Conservation (phyloP, 768 basidiomycete genomes). For the Chlorophyllum brunneum region DNA sequence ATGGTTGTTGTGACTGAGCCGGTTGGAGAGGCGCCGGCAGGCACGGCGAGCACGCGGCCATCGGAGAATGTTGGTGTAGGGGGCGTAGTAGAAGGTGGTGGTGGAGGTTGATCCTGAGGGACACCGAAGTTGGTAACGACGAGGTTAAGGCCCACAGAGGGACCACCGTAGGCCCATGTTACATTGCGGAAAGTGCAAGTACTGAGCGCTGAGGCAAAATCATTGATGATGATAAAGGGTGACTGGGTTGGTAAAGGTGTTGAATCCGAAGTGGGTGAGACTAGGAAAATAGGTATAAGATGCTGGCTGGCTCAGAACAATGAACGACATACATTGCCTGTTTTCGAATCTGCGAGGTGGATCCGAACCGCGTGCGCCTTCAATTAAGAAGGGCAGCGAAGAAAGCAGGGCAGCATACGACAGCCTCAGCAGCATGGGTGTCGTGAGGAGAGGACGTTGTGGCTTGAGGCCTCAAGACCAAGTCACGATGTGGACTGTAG, state of each 20-base stretch:
- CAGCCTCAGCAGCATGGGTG: neutral
- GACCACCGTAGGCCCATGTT: conserved; percentile 12
- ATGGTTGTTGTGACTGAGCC: conserved; percentile 21
- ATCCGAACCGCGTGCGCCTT: conserved; percentile 26
- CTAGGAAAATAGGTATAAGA: neutral
- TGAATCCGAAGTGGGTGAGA: neutral
- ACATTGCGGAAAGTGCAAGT: conserved; percentile 9
- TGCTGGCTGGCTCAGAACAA: neutral
- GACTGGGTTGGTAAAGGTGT: neutral
- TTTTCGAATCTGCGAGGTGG: conserved; percentile 25
- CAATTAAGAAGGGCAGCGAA: conserved; percentile 9
- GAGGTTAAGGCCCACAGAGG: neutral
- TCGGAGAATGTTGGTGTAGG: neutral
- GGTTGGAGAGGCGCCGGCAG: conserved; percentile 6
- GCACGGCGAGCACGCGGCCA: neutral
- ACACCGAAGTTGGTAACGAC: conserved; percentile 20
- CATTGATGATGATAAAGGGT: neutral
- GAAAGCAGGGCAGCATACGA: neutral
- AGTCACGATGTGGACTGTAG: neutral
- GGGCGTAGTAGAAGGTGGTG: conserved; percentile 2
- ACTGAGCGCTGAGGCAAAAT: neutral
- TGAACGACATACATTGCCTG: conserved; percentile 27
- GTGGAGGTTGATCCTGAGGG: conserved; percentile 16
- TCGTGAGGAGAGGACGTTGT: neutral
- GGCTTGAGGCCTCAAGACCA: neutral